Evolutionary conservation across 768 basidiomycete species (phyloP).

Genomic region (Auriscalpium vulgare): DNA sequence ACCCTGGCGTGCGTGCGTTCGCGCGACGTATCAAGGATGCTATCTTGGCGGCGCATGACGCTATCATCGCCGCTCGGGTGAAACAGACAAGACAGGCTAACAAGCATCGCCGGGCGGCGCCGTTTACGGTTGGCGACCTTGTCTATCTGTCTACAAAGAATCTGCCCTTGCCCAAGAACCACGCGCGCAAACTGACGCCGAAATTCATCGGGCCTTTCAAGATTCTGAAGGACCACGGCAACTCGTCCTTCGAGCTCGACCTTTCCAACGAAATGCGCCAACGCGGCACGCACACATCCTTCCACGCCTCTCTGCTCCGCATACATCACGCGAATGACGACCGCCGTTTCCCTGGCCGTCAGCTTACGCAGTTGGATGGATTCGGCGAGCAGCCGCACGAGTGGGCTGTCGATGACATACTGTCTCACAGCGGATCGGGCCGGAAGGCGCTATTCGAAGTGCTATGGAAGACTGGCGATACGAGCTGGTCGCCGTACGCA

Average conservation of each 20-base stretch:
- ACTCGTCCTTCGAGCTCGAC: background rate
- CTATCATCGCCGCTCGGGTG: constrained; percentile 26
- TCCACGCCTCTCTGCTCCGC: background rate
- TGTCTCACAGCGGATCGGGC: too few relatives aligned
- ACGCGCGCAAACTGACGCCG: background rate
- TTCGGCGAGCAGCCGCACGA: too few relatives aligned
- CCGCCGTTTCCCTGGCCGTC: background rate
- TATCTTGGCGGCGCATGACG: constrained; percentile 25
- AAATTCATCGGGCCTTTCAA: background rate
- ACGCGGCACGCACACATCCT: background rate
- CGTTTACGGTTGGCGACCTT: constrained; percentile 17
- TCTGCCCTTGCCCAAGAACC: background rate
- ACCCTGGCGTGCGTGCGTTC: constrained; percentile 24
- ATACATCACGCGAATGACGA: background rate
- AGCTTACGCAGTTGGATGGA: background rate
- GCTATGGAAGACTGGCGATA: too few relatives aligned
- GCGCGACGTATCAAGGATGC: constrained; percentile 21
- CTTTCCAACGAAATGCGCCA: background rate
- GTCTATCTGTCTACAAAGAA: constrained; percentile 22
- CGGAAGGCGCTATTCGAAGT: too few relatives aligned
- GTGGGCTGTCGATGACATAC: too few relatives aligned
- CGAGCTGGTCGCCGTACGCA: too few relatives aligned
- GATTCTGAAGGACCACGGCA: background rate
- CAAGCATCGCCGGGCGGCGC: background rate
- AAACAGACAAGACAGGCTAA: constrained; percentile 27